These are phyloP conservation scores for Juglanconis sp. DNA, from an alignment of 2,329 filamentous ascomycete genomes.

Conservation along the genomic window DNA sequence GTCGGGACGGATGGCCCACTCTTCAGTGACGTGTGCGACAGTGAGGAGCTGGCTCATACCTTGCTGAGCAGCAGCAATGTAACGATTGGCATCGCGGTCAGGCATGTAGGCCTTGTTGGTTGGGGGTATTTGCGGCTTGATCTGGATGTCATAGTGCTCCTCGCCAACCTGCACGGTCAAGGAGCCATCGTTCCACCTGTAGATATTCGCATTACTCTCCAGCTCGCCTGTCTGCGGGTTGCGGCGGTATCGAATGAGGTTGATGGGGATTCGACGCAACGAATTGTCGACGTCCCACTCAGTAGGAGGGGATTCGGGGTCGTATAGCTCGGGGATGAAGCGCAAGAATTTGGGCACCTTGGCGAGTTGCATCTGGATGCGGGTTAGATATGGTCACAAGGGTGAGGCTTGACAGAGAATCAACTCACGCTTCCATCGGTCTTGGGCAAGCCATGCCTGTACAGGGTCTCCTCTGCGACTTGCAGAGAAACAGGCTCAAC, in stretches of 20 bases:
- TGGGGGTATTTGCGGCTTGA: slow-evolving; percentile 65
- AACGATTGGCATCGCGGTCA: slow-evolving; percentile 70
- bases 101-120: slow-evolving; percentile 60
- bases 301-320: slow-evolving; percentile 61
- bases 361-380: slow-evolving; percentile 60
- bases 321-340: slow-evolving; percentile 65
- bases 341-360: slow-evolving; percentile 71
- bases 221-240: slow-evolving; percentile 64
- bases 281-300: slow-evolving; percentile 53
- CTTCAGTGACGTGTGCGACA: slow-evolving; percentile 72
- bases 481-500: slow-evolving; percentile 12
- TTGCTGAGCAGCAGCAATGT: slow-evolving; percentile 69
- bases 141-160: slow-evolving; percentile 72
- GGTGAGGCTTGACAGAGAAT: neutral
- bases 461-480: slow-evolving; percentile 52
- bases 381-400: slow-evolving; percentile 19
- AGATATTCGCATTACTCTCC: slow-evolving; percentile 71
- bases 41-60: slow-evolving; percentile 66
- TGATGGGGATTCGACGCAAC: slow-evolving; percentile 54
- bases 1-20: slow-evolving; percentile 66
- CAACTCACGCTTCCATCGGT: slow-evolving; percentile 65
- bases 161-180: slow-evolving; percentile 72
- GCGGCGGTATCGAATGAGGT: slow-evolving; percentile 67
- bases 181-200: slow-evolving; percentile 77
- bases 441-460: slow-evolving; percentile 68